A percentile compares a stretch with the other conserved stretches of the same genome.
Evolutionary conservation across 192 early-diverging fungal genomes (phyloP).

Genomic region (Allomyces macrogynus): DNA sequence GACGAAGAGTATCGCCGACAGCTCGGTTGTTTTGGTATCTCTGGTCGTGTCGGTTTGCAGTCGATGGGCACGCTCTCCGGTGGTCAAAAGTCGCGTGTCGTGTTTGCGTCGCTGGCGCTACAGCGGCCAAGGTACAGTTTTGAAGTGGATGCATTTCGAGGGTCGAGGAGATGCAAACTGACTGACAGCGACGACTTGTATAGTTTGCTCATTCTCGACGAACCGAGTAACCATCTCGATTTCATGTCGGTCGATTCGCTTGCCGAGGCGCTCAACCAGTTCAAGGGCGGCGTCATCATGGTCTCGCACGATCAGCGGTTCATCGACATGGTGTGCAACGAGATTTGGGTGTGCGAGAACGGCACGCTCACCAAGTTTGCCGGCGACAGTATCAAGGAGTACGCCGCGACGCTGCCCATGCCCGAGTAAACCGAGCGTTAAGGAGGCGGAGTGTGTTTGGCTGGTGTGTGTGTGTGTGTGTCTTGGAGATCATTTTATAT

Average conservation of each 20-base stretch:
- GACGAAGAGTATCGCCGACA: constrained; percentile 94
- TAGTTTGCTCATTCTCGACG: constrained; percentile 23
- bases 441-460: too few species aligned
- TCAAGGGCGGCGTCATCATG: constrained; percentile 83
- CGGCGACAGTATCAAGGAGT: constrained; percentile 68
- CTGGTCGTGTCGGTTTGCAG: constrained; percentile 88
- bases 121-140: constrained; percentile 2
- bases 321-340: constrained; percentile 63
- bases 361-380: constrained; percentile 66
- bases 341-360: constrained; percentile 83
- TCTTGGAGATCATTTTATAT: too few species aligned
- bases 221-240: constrained; percentile 77
- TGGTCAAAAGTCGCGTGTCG: constrained; percentile 79
- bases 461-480: too few species aligned
- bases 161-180: too few species aligned
- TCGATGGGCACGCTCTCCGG: constrained; percentile 85
- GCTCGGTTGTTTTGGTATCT: constrained; percentile 84
- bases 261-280: constrained; percentile 60
- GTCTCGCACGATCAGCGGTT: constrained; percentile 97
- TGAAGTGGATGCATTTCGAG: neutral
- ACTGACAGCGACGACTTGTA: constrained; percentile 10
- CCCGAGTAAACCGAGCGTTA: neutral
- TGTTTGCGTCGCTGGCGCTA: constrained; percentile 31
- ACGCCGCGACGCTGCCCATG: constrained; percentile 28
- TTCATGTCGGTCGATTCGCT: constrained; percentile 90